phyloP scores from a whole-genome alignment of 352 stramenopile species.

The Aphanomyces stellatus region DNA sequence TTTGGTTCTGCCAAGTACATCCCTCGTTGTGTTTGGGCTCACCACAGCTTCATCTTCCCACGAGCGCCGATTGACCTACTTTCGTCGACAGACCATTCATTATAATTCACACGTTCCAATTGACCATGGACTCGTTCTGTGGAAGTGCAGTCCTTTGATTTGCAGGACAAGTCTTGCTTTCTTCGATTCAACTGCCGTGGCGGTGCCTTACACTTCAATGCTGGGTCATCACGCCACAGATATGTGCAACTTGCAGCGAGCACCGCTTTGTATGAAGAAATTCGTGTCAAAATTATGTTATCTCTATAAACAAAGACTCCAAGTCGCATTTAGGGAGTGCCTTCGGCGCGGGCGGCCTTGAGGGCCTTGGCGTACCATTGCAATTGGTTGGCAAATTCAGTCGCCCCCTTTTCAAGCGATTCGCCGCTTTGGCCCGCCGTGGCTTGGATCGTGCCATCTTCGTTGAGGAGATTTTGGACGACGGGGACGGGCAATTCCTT shows the following conservation, averaged over 20 bases:
- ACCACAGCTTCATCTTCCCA: too few species aligned
- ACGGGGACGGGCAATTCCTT: not conserved
- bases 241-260: not conserved
- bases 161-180: not conserved
- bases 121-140: too few species aligned
- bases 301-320: not conserved
- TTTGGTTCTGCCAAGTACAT: too few species aligned
- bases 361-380: not conserved
- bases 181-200: too few species aligned
- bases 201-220: too few species aligned
- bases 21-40: too few species aligned
- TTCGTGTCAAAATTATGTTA: not conserved
- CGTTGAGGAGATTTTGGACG: constrained; percentile 3
- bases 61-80: too few species aligned
- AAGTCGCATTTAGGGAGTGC: not conserved
- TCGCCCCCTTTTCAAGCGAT: not conserved
- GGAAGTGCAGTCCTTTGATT: not conserved
- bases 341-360: not conserved
- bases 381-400: not conserved
- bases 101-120: too few species aligned
- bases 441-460: not conserved
- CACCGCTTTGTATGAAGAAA: not conserved
- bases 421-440: not conserved
- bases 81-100: too few species aligned
- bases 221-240: too few species aligned